Evolutionary conservation across 441 rosid genomes (phyloP).

Genomic region (Capsella rubella): DNA sequence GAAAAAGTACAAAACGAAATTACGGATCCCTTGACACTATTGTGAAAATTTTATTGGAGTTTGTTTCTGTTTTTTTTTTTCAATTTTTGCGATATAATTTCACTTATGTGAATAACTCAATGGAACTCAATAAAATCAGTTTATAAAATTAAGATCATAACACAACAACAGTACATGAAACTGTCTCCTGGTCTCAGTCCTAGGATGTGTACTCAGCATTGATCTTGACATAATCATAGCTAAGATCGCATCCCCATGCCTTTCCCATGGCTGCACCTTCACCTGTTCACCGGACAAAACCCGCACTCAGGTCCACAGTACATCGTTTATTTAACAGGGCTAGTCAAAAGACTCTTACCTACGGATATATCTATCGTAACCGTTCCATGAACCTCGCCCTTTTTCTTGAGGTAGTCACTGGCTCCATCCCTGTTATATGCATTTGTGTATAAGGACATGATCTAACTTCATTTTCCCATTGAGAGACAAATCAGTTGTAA

Average conservation of each 20-base stretch:
- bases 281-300: slow-evolving; percentile 47
- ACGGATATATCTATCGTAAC: slow-evolving; percentile 65
- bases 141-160: slow-evolving; percentile 5
- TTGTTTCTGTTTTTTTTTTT: too few relatives aligned
- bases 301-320: neutral
- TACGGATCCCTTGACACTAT: too few relatives aligned
- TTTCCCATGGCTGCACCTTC: slow-evolving; percentile 63
- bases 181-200: neutral
- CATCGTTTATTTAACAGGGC: neutral
- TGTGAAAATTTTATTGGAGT: too few relatives aligned
- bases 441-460: slow-evolving; percentile 20
- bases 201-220: slow-evolving; percentile 67
- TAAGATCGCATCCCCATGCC: slow-evolving; percentile 93
- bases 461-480: neutral
- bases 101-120: too few relatives aligned
- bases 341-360: slow-evolving; percentile 51
- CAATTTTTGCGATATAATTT: too few relatives aligned
- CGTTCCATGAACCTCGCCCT: slow-evolving; percentile 85
- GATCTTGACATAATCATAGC: slow-evolving; percentile 86
- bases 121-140: neutral
- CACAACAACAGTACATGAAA: slow-evolving; percentile 26
- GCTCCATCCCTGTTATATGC: slow-evolving; percentile 61
- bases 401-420: slow-evolving; percentile 71
- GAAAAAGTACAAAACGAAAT: too few relatives aligned
- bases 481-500: slow-evolving; percentile 12